Base-by-base conservation (phyloP, 169 alveolate genomes). In the Theileria sp. region DNA sequence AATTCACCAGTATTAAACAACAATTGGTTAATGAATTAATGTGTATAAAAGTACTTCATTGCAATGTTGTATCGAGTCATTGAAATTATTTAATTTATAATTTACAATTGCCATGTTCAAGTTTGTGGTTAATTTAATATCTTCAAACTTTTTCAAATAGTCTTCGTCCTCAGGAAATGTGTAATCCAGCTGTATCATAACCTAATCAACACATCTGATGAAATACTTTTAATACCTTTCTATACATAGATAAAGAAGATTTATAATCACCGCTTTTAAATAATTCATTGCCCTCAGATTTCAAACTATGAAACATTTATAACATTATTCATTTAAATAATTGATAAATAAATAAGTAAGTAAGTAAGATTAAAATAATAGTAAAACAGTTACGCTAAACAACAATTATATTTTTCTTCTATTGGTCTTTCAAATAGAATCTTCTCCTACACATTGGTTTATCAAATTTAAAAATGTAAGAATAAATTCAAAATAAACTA, bases 101-200 rank as follows among this genome's bases (percentile, higher is more conserved):
- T 72, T 30, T 50, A 69, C 64, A 61, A 85, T 62, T 36, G 87
- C 87, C 62, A 79, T 71, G 67, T 85, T 85, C 72, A 73, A 32
- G 76, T 78, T 56, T 26, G 87, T 65, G 17, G 44, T 30, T 26
- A 54, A 21, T 66, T 75, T 73, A 74, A 85, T n/a, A 28, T 75
- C 80, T 26, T 77, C 75, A 72, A 85, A 79, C 36, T 78, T 85
- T 17, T 64, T 54, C 69, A 23, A 65, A 79, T 72, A 77, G 51
- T 78, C 80, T 13, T 54, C 85, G 23, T 75, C 86, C 28, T 85
- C 85, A 3, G 91, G 78, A 62, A 85, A 78, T 30, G 91, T 78
- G 87, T 85, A 85, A 36, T 85, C 91, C 80, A 85, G 76, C 36
- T 85, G 91, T 23, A 85, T 38, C 56, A 85, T 36, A 50, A 83